Evolutionary conservation across 345 rosid species (phyloP).

Genomic region (Moringa oleifera): DNA sequence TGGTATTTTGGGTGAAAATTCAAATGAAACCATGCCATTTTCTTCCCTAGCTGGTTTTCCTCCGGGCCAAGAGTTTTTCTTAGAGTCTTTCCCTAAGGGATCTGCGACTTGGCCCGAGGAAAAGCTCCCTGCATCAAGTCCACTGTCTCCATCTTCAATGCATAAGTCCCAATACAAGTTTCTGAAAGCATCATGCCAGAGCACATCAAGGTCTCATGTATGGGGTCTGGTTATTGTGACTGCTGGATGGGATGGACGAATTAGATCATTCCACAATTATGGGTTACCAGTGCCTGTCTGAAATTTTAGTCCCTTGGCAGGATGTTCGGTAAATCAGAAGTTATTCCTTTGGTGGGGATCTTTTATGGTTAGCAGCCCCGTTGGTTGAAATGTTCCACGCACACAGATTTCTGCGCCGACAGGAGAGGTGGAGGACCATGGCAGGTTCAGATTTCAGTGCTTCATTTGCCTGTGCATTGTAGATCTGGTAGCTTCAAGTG

Average conservation of each 20-base stretch:
- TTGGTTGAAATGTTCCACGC: constrained; percentile 11
- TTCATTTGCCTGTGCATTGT: constrained; percentile 11
- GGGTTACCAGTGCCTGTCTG: constrained; percentile 70
- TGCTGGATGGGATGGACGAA: constrained; percentile 92
- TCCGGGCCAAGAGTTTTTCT: constrained; percentile 47
- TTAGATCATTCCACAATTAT: constrained; percentile 82
- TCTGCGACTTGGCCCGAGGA: constrained; percentile 98
- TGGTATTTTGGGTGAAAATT: constrained; percentile 13
- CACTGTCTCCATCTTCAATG: constrained; percentile 34
- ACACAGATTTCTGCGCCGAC: constrained; percentile 3
- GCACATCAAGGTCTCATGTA: constrained; percentile 53
- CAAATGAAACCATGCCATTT: constrained; percentile 33
- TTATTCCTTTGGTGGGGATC: neutral
- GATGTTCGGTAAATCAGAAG: constrained; percentile 12
- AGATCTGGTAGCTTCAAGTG: constrained; percentile 12
- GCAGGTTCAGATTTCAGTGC: constrained; percentile 4
- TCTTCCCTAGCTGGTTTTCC: constrained; percentile 49
- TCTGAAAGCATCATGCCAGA: constrained; percentile 64
- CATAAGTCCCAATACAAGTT: constrained; percentile 62
- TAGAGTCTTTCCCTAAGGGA: constrained; percentile 74
- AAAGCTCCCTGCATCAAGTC: constrained; percentile 53
- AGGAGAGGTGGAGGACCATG: constrained; percentile 1
- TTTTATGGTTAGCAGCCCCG: neutral
- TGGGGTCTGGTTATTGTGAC: constrained; percentile 96
- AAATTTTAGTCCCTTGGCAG: constrained; percentile 16